Conservation (phyloP, 1,139 yeast species). For the Hyphopichia burtonii region DNA sequence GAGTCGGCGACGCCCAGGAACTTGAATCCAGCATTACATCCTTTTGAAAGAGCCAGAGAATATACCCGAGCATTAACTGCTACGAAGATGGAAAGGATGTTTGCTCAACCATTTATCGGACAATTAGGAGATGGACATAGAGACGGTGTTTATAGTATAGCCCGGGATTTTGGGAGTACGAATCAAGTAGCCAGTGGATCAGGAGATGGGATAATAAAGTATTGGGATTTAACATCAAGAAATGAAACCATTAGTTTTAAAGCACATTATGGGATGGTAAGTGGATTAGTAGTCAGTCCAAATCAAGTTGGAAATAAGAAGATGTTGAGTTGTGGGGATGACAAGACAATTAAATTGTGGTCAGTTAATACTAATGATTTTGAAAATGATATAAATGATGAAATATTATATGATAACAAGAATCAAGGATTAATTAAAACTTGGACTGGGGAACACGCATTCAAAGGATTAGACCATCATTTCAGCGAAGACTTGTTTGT, state of each 20-base stretch:
- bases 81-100: constrained; percentile 91
- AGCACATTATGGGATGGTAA: constrained; percentile 90
- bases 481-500: constrained; percentile 71
- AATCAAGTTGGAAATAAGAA: constrained; percentile 17
- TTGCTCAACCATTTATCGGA: constrained; percentile 96
- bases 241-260: constrained; percentile 73
- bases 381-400: constrained; percentile 33
- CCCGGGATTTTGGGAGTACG: constrained; percentile 70
- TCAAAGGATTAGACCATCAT: constrained; percentile 86
- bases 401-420: constrained; percentile 29
- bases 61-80: constrained; percentile 94
- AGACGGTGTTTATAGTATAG: constrained; percentile 91
- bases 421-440: constrained; percentile 64
- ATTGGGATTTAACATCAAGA: constrained; percentile 82
- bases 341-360: constrained; percentile 89
- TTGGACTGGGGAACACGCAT: constrained; percentile 79
- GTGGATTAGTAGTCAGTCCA: constrained; percentile 75
- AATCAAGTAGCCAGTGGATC: constrained; percentile 86
- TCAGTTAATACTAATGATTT: constrained; percentile 46
- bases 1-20: constrained; percentile 86
- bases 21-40: constrained; percentile 91
- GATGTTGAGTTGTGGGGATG: constrained; percentile 86
- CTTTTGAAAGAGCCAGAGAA: constrained; percentile 95
- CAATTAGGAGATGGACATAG: constrained; percentile 94
- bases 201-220: constrained; percentile 92